Percentiles rank a stretch among this genome's conserved stretches.
Conservation (phyloP, 1,284 basidiomycete genomes). For the Puccinia horiana region DNA sequence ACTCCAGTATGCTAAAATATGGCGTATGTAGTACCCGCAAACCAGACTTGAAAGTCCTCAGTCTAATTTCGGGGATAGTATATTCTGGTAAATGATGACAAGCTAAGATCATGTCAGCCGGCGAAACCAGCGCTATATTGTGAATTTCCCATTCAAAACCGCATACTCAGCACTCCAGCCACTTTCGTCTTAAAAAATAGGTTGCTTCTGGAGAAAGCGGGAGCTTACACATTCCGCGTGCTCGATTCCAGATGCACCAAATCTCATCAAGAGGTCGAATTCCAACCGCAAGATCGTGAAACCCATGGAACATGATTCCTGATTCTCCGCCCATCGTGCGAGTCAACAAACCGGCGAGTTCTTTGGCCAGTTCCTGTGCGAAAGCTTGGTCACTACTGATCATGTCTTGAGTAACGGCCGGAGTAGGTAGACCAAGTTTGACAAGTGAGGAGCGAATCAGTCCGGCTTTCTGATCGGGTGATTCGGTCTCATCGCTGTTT, state of each 20-base stretch:
- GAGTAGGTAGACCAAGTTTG: constrained; percentile 77
- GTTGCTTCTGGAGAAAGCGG: background rate
- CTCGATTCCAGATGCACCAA: constrained; percentile 97
- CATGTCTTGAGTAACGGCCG: constrained; percentile 86
- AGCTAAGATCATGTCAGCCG: constrained; percentile 17
- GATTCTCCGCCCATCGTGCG: constrained; percentile 61
- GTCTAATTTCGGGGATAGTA: constrained; percentile 13
- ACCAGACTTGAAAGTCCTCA: constrained; percentile 34
- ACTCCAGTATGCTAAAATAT: background rate
- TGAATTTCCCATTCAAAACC: too few species aligned
- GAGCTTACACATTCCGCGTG: constrained; percentile 80
- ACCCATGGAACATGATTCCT: constrained; percentile 39
- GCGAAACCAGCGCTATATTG: constrained; percentile 38
- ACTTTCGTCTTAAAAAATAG: too few species aligned
- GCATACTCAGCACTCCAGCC: too few species aligned
- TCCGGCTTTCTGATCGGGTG: constrained; percentile 64
- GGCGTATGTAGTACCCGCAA: constrained; percentile 24
- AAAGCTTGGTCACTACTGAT: constrained; percentile 78
- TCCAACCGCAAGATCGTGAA: constrained; percentile 61
- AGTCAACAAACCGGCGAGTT: constrained; percentile 73
- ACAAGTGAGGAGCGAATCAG: constrained; percentile 85
- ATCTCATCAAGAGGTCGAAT: constrained; percentile 88
- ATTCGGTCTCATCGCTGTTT: constrained; percentile 64
- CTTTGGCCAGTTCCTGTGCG: constrained; percentile 76
- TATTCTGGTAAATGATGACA: constrained; percentile 21